Percentiles rank a stretch among this genome's conserved stretches.
phyloP scores from a whole-genome alignment of 2,329 filamentous ascomycete species.

The Talaromyces sp. region DNA sequence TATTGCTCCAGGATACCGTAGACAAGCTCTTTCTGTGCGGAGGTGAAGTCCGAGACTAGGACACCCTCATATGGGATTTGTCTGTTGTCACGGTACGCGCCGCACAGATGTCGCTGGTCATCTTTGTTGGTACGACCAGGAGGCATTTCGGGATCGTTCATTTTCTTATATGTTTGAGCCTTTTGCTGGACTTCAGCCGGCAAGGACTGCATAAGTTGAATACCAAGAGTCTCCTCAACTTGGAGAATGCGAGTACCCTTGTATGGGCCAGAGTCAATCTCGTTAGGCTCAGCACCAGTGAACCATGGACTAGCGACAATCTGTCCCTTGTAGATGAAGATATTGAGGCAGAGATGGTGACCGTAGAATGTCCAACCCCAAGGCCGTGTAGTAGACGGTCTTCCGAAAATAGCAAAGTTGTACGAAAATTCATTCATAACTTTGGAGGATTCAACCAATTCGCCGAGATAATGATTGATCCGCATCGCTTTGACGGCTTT shows the following conservation, averaged over 20 bases:
- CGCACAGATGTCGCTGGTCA: constrained; percentile 73
- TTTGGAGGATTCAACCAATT: constrained; percentile 58
- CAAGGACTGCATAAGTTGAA: constrained; percentile 68
- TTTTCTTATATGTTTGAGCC: constrained; percentile 57
- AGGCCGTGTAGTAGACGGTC: constrained; percentile 53
- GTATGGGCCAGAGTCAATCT: constrained; percentile 64
- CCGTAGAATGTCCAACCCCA: constrained; percentile 77
- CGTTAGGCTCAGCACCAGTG: constrained; percentile 74
- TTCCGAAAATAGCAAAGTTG: constrained; percentile 70
- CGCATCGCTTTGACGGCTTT: constrained; percentile 69
- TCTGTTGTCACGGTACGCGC: constrained; percentile 74
- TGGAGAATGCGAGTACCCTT: constrained; percentile 64
- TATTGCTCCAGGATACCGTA: constrained; percentile 61
- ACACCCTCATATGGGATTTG: constrained; percentile 72
- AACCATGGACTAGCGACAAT: constrained; percentile 72
- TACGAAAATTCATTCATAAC: constrained; percentile 74
- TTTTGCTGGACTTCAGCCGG: constrained; percentile 42
- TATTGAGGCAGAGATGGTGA: constrained; percentile 71
- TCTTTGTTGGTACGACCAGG: constrained; percentile 69
- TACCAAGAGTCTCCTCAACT: constrained; percentile 60
- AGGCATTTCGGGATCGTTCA: constrained; percentile 64
- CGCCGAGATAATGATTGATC: constrained; percentile 71
- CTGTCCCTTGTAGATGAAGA: constrained; percentile 63
- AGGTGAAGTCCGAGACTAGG: constrained; percentile 44
- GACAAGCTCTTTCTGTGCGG: constrained; percentile 54